Evolutionary conservation across 1,139 yeast species (phyloP), one percentile per base, ranked within the genome.

Genomic region (Kluyveromyces marxianus): DNA sequence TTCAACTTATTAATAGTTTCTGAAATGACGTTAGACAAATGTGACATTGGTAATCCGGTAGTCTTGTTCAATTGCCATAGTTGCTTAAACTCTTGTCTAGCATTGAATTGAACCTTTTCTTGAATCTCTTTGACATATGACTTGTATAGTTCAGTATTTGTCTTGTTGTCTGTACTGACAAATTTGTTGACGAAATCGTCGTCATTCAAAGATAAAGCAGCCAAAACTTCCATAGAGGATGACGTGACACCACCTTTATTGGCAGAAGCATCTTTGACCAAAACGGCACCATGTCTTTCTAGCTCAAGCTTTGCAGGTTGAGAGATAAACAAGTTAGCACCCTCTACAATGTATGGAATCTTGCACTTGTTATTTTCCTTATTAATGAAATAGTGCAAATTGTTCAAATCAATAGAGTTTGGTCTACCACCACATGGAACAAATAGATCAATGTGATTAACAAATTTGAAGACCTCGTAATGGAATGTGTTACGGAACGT

Each of bases 371-470:
- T 95, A 36, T 92, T 82, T 59, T 78, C 79, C 39, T 72, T 72
- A 63, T 86, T 88, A 56, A 92, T 79, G 57, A 89, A 79, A 46
- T 71, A 71, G 53, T 74, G 71, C 50, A 90, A 95, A 60, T 86
- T 92, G 65, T 82, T 83, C 53, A 92, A 81, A 66, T 90, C 95
- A 67, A 92, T 83, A 21, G 97, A 95, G 57, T 86, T 92, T 51
- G 98, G 98, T 69, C 98, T 85, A 57, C 98, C 98, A 68, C 98
- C 98, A 69, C 98, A 92, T 49, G 98, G 98, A 41, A 90, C 97
- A 69, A 92, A 89, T 60, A 84, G 71, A 59, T 83, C 87, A 55
- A 90, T 74, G 33, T 80, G 81, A 44, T 79, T 73, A 46, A 84
- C 83, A 56, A 77, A 81, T 54, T 82, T 80, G 56, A 81, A 77